Evolutionary conservation across 1,139 yeast species (phyloP).

Genomic region (Scheffersomyces lignicola): DNA sequence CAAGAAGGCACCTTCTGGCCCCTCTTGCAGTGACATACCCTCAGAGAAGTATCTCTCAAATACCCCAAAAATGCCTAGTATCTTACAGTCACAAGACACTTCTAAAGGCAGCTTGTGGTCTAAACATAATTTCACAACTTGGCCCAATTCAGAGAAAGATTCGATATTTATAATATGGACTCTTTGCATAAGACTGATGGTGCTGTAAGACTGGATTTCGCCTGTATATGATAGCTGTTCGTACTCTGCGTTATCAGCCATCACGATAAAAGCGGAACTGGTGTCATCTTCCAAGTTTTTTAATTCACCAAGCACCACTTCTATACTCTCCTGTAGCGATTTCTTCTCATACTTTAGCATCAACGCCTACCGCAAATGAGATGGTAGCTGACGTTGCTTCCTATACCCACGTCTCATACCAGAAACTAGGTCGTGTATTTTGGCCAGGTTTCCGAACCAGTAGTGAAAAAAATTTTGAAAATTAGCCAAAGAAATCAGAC

Average conservation of each 20-base stretch:
- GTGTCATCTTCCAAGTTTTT: not conserved
- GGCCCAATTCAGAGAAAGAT: slow-evolving; percentile 10
- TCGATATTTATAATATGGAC: slow-evolving; percentile 10
- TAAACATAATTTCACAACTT: slow-evolving; percentile 4
- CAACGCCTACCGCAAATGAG: no score
- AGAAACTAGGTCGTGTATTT: no score
- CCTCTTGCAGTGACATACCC: not conserved
- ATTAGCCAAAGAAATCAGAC: no score
- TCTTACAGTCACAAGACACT: not conserved
- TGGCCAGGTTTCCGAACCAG: no score
- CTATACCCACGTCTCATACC: no score
- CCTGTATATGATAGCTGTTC: slow-evolving; percentile 2
- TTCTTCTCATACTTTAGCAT: not conserved
- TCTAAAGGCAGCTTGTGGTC: not conserved
- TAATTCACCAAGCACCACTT: slow-evolving; percentile 4
- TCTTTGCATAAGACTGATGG: slow-evolving; percentile 6
- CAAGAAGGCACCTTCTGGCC: not conserved
- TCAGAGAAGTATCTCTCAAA: not conserved
- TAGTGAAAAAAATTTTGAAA: no score
- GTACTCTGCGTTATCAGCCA: slow-evolving; percentile 10
- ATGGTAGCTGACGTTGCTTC: no score
- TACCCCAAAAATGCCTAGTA: no score
- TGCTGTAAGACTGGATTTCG: slow-evolving; percentile 4
- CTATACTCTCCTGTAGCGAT: slow-evolving; percentile 7
- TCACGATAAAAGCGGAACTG: slow-evolving; percentile 8